These are phyloP conservation scores for Fonsecaea monophora DNA, from an alignment of 2,329 filamentous ascomycete genomes.

Conservation along the genomic window DNA sequence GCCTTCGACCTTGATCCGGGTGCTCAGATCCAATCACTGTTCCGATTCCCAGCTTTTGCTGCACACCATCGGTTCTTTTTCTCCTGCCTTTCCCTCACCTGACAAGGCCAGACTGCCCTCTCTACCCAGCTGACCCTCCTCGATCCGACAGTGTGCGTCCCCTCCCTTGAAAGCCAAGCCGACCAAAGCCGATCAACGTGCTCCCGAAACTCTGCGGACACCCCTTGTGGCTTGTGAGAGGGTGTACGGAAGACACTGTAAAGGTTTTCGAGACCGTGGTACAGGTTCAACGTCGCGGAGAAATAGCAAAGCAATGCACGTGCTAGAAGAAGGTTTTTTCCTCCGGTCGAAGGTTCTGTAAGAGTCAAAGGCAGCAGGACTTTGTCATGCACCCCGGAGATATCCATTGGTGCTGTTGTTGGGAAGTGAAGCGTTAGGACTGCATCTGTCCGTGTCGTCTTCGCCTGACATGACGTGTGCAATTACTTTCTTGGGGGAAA, in stretches of 20 bases:
- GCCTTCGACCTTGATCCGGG: conserved; percentile 20
- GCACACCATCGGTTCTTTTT: conserved; percentile 27
- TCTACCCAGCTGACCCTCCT: conserved; percentile 7
- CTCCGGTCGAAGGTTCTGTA: background rate
- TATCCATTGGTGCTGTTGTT: background rate
- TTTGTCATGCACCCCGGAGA: background rate
- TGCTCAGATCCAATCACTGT: conserved; percentile 24
- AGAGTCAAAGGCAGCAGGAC: background rate
- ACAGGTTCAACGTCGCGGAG: conserved; percentile 10
- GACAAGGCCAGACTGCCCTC: conserved; percentile 22
- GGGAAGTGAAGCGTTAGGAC: conserved; percentile 14
- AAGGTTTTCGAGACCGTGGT: conserved; percentile 11
- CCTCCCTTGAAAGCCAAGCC: conserved; percentile 11
- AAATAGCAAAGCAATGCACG: background rate
- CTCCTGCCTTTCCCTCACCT: conserved; percentile 11
- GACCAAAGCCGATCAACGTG: conserved; percentile 9
- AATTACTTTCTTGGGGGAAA: conserved; percentile 11
- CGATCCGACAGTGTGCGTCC: background rate
- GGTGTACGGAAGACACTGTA: conserved; percentile 20
- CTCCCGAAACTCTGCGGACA: conserved; percentile 5
- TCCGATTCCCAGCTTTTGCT: conserved; percentile 20
- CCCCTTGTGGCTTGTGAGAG: conserved; percentile 12
- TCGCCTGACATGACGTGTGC: conserved; percentile 15
- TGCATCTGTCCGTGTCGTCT: conserved; percentile 22
- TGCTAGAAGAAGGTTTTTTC: background rate